Evolutionary conservation across 2,329 filamentous ascomycete species (phyloP), one percentile per base, ranked within the genome.

Genomic region (Ilyonectria destructans): DNA sequence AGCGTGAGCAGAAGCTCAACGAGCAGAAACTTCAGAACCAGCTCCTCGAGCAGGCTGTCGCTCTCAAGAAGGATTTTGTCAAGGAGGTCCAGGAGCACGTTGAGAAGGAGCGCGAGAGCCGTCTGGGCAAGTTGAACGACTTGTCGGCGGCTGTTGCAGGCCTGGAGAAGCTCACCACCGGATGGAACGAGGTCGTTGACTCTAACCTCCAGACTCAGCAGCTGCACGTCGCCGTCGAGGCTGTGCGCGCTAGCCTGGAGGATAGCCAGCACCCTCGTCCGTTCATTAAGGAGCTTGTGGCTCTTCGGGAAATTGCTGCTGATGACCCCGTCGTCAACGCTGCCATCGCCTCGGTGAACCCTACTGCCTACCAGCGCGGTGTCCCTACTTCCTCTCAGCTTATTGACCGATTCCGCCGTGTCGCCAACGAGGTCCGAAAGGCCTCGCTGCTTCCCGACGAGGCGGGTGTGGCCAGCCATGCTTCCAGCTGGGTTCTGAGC

Each of bases 301-400:
- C 96, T 4, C 89, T 99, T 62, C 97, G 97, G 84, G 95, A 98
- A 82, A 93, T 97, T 74, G 94, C 94, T 4, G 88, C 89, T 33
- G 92, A 94, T 58, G 93, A 97, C 79, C 85, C 93, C 1, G 92
- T 98, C 6, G 94, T 99, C 68, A 92, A 94, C 75, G 96, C 96
- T 4, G 96, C 96, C 67, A 97, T 99, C 76, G 93, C 93, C n/a
- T 97, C 95, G 33, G 97, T 99, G 82, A 97, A 97, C 85, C 96
- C 96, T 3, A 86, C 89, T 12, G 94, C 96, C 21, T 99, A 99
- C 85, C 96, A 98, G 84, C 92, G 92, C 63, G 96, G 96, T 67
- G 91, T 99, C 65, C 91, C 95, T 26, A 94, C 93, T 15, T 86
- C 93, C 0, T 88, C 95, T 23, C 93, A 97, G 81, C 90, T 99